Base-by-base conservation (phyloP, 2,329 filamentous ascomycete genomes). In the Cordyceps fumosorosea region DNA sequence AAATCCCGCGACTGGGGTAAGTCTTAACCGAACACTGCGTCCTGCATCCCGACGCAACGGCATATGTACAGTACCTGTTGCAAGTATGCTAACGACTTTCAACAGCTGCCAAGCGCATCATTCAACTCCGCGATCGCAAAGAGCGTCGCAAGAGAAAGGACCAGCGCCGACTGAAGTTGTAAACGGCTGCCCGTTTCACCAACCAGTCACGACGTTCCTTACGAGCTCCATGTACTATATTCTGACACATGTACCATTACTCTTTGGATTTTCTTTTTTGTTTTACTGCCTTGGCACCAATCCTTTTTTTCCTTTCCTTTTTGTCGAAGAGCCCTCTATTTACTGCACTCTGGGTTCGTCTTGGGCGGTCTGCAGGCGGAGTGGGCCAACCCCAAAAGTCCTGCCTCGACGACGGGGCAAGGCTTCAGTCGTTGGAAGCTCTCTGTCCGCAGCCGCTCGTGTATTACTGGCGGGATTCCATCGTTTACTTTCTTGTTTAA, bases 1-100 rank as follows among this genome's bases (percentile, higher is more conserved):
- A 70, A 73, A 44, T 74, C 76, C 8, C 70, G 70, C 60, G 70
- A 75, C 60, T 73, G 77, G 67, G 73, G 78, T 80, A 69, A 70
- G 78, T 77, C 29, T 48, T 51, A 18, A 29, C 40, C 20, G 24
- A 37, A 37, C 34, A 12, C 34, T 50, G 22, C 48, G 54, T 42
- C 11, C 47, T 45, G 54, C 37, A 54, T 47, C 16, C 20, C 18
- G 26, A 40, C 18, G 20, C 52, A 37, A 12, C 34, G 22, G 50
- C 14, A 59, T 22, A 44, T n/a, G 40, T 18, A n/a, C 29, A 7
- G 29, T 7, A 1, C 5, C 29, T 29, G 29, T 29, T 29, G 22
- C 44, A 37, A 44, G 57, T 22, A 50, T 59, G 51, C 68, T 71
- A 65, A 71, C 65, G 2, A 57, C 26, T 16, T 51, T 44, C 2